These are phyloP conservation scores for Umbelopsis ramanniana DNA, from an alignment of 192 early-diverging fungal species.

Conservation along the genomic window DNA sequence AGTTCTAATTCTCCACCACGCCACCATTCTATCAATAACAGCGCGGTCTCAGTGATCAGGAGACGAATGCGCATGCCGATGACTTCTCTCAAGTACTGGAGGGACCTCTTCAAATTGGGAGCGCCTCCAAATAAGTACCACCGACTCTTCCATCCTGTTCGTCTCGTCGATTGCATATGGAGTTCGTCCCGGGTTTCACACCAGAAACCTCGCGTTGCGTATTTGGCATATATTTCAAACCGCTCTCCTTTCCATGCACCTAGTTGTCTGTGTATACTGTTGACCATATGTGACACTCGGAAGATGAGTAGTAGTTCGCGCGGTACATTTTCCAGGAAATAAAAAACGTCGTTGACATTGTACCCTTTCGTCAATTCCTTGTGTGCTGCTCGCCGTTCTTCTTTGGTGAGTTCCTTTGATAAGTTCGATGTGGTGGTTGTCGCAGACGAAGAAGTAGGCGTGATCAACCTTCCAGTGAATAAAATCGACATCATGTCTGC, in stretches of 20 bases:
- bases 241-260: constrained; percentile 51
- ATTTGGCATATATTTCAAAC: constrained; percentile 53
- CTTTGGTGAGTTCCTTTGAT: constrained; percentile 42
- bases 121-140: constrained; percentile 51
- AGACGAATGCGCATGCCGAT: constrained; percentile 42
- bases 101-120: constrained; percentile 40
- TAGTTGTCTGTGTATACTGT: constrained; percentile 53
- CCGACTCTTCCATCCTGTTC: constrained; percentile 36
- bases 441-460: neutral
- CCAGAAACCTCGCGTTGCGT: constrained; percentile 50
- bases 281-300: constrained; percentile 54
- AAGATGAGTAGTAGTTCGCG: constrained; percentile 59
- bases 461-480: constrained; percentile 48
- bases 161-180: constrained; percentile 25
- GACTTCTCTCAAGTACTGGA: constrained; percentile 40
- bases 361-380: constrained; percentile 38
- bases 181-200: constrained; percentile 52
- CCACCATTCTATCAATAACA: constrained; percentile 49
- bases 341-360: constrained; percentile 54
- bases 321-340: constrained; percentile 55
- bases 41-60: constrained; percentile 34
- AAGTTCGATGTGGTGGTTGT: neutral
- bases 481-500: constrained; percentile 49
- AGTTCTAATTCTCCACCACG: neutral
- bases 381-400: constrained; percentile 36